Base-by-base conservation (phyloP, 805 yeast species). In the Metschnikowia kunwiensis region DNA sequence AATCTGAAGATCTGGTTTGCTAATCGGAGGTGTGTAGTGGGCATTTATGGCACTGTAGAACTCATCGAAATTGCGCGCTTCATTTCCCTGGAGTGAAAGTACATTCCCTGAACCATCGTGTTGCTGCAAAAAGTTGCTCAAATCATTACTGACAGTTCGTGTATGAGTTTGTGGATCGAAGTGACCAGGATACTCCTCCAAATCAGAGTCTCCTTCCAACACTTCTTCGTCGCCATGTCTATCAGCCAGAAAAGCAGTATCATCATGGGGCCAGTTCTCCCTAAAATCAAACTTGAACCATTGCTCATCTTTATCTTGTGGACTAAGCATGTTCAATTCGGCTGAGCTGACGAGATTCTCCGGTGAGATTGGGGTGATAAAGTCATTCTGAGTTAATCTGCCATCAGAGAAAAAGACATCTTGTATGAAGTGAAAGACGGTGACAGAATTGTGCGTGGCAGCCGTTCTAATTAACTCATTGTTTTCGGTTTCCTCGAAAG, bases 371-470 rank as follows among this genome's bases (percentile, higher is more conserved):
- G 64, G 57, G 25, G 62, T 65, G 28, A 63, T 51, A 33, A 70
- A 66, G 38, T 61, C 60, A 40, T 65, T 66, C 27, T 64, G 69
- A 16, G 62, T 56, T 38, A 70, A 63, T 36, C 76, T 49, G 3
- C 63, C 62, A 43, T 70, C 75, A 23, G 63, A 54, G 35, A 62
- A 59, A 19, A 67, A 47, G 30, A 65, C 65, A 11, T 63, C 65
- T 29, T 59, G 59, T 32, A 59, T 50, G 34, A 51, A 52, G 3
- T 54, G 38, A 33, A 56, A 54, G 18, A 58, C 51, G 1, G 34
- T 45, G 10, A 53, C 57, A 11, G 49, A 32, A 30, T 47, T 46
- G 5, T 38, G 31, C 3, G 50, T 38, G n/a, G 51, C 53, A 5
- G 43, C 38, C 3, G 47, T 32, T 2, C 57, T 41, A 12, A 54